Conservation (phyloP, 345 rosid species). For the Mercurialis annua region DNA sequence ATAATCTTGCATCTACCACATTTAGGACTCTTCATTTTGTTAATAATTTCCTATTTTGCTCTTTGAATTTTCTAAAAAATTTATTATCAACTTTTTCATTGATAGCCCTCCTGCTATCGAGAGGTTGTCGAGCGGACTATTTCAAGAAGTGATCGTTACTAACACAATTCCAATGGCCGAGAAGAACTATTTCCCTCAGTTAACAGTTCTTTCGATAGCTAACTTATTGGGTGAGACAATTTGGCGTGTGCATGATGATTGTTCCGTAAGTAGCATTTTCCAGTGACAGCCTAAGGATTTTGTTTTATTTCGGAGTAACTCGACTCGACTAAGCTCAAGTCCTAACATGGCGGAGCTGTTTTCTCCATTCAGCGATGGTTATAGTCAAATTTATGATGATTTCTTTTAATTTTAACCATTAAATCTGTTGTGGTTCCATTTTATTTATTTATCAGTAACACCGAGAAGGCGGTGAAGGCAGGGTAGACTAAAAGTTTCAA, state of each 20-base stretch:
- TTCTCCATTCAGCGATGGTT: neutral
- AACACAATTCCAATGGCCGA: slow-evolving; percentile 85
- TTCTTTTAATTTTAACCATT: neutral
- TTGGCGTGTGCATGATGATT: slow-evolving; percentile 95
- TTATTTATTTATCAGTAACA: neutral
- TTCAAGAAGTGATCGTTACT: slow-evolving; percentile 93
- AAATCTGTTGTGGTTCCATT: neutral
- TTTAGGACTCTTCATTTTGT: neutral
- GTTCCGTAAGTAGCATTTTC: slow-evolving; percentile 59
- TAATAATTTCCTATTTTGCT: neutral
- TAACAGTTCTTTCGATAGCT: slow-evolving; percentile 86
- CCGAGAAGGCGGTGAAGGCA: neutral
- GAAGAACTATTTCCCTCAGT: slow-evolving; percentile 81
- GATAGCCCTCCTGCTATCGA: slow-evolving; percentile 91
- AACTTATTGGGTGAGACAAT: slow-evolving; percentile 90
- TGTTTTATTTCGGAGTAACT: neutral
- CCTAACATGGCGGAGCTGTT: neutral
- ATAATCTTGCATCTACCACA: neutral
- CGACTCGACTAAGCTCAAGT: neutral
- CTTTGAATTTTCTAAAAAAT: neutral
- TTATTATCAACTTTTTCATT: neutral
- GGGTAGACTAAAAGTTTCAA: neutral
- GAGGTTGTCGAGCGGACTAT: slow-evolving; percentile 83
- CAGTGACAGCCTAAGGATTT: neutral
- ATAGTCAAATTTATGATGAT: neutral